Evolutionary conservation across 2,329 filamentous ascomycete species (phyloP).

Genomic region (Trichocomaceae sp.): DNA sequence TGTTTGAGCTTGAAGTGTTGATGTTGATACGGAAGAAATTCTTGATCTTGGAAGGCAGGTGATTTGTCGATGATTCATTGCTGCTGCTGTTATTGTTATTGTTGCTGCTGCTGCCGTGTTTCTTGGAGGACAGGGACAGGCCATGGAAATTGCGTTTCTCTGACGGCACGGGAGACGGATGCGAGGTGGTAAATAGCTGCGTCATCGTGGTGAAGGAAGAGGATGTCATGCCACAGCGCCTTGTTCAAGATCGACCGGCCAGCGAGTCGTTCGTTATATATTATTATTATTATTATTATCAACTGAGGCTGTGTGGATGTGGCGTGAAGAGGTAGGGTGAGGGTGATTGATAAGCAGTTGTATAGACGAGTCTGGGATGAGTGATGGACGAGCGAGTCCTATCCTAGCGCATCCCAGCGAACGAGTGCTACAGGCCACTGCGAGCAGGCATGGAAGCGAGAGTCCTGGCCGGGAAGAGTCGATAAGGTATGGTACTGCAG

Average conservation of each 20-base stretch:
- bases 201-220: conserved; percentile 29
- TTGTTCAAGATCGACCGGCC: neutral
- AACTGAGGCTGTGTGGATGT: neutral
- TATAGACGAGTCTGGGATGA: neutral
- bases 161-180: conserved; percentile 35
- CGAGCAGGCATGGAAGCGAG: neutral
- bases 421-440: neutral
- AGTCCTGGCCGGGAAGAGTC: neutral
- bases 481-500: too few relatives aligned
- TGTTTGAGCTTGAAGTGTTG: conserved; percentile 48
- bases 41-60: conserved; percentile 59
- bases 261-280: neutral
- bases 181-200: conserved; percentile 36
- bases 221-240: neutral
- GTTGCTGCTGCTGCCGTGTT: conserved; percentile 29
- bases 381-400: neutral
- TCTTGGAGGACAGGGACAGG: conserved; percentile 40
- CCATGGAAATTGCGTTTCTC: conserved; percentile 43
- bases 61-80: conserved; percentile 29
- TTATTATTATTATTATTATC: too few relatives aligned
- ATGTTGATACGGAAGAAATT: conserved; percentile 66
- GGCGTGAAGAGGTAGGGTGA: neutral
- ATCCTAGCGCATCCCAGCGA: neutral
- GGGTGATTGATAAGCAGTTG: conserved; percentile 4
- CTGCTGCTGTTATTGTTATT: conserved; percentile 18